Evolutionary conservation across 768 basidiomycete genomes (phyloP), one percentile per base, ranked within the genome.

Genomic region (Cubamyces sp.): DNA sequence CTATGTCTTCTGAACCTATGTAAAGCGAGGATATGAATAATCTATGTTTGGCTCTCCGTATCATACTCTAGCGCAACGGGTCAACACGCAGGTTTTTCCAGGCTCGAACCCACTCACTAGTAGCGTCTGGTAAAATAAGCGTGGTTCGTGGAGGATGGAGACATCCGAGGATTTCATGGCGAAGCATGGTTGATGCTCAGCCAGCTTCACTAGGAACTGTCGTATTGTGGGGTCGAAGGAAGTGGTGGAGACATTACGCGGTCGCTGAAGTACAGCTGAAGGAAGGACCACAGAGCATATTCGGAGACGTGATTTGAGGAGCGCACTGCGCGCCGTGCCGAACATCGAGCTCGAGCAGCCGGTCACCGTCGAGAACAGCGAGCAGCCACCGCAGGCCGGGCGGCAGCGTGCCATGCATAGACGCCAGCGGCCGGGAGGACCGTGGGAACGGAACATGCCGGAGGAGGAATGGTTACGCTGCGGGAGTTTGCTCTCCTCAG

Each of bases 1-100:
- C 84, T 9, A 77, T 76, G 73, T 97, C 94, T 53, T 86, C 82
- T 12, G 86, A 82, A 14, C 94, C 94, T 56, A 97, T 86, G 73
- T 97, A 97, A 12, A 97, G 77, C 0, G 92, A 92, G 0, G 96
- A 97, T 28, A 99, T 81, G 70, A 96, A 92, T 68, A 99, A 85
- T 58, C 95, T 84, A 52, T 78, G 75, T 59, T 86, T 84, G 0
- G 96, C 96, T n/a, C 84, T 79, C 46, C 77, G 77, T 54, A 98
- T 87, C 81, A 93, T 87, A 61, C 84, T 78, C 94, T 96, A 23
- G 34, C 1, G 23, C 39, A 39, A 25, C 14, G 9, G 11, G 26
- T 54, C 40, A 49, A 43, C 25, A 51, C 23, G 57, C 2, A 14
- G 2, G 23, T 21, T 1, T 3, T 25, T 47, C 46, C 23, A 8